Conservation (phyloP, 2,329 filamentous ascomycete species). For the Trichophyton mentagrophytes region DNA sequence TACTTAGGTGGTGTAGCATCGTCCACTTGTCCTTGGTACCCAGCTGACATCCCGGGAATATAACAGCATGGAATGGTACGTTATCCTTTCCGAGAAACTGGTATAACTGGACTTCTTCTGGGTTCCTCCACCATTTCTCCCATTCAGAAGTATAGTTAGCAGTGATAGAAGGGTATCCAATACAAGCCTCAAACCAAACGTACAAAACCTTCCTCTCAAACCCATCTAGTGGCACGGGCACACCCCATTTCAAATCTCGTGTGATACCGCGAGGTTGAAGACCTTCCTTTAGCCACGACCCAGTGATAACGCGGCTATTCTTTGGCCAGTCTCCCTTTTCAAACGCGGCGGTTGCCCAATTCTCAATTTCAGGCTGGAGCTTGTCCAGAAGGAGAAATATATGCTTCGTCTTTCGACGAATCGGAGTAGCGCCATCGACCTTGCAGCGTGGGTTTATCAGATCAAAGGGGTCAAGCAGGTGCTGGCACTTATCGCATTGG, state of each 20-base stretch:
- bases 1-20: constrained; percentile 66
- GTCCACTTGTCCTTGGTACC: constrained; percentile 73
- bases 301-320: constrained; percentile 34
- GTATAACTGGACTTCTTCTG: constrained; percentile 66
- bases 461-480: constrained; percentile 58
- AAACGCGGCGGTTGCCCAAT: constrained; percentile 64
- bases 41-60: constrained; percentile 72
- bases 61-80: constrained; percentile 65
- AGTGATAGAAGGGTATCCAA: constrained; percentile 77
- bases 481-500: constrained; percentile 63
- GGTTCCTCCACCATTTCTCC: constrained; percentile 81
- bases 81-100: constrained; percentile 87
- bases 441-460: constrained; percentile 83
- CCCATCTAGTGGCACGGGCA: constrained; percentile 39
- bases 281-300: constrained; percentile 51
- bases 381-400: constrained; percentile 79
- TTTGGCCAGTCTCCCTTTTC: constrained; percentile 48
- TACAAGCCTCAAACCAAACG: constrained; percentile 72
- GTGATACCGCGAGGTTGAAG: constrained; percentile 70
- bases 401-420: constrained; percentile 74
- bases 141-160: constrained; percentile 69
- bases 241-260: constrained; percentile 74
- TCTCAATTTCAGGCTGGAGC: constrained; percentile 61
- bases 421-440: constrained; percentile 69
- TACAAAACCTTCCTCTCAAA: constrained; percentile 66